Base-by-base conservation (phyloP, 2,329 filamentous ascomycete genomes). In the Chrysoporthe cubensis region DNA sequence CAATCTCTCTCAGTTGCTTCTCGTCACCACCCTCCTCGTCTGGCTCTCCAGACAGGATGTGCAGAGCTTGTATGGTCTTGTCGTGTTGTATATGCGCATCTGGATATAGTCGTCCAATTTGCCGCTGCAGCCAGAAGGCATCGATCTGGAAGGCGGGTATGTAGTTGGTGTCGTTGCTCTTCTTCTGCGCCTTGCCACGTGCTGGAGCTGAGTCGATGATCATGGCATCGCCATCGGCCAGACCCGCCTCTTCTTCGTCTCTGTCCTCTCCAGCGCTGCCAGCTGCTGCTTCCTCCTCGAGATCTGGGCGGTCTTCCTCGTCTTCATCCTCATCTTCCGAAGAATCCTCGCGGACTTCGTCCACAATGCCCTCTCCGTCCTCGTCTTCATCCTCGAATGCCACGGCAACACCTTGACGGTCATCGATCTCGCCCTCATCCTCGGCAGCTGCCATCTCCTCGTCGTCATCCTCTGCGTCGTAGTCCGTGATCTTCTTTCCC, bases 401-500 rank as follows among this genome's bases (percentile, higher is more conserved):
- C 58, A 99, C 96, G 46, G 96, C 96, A 58, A 99, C 96, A 84
- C 96, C 96, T 78, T 99, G 94, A 62, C 93, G 90, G 74, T 97
- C 94, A 75, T 97, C 96, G 62, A 97, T 88, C 77, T 97, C 94
- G 42, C 90, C 86, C 70, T 88, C 88, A 66, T 87, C 92, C 21
- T 83, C 87, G 32, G 83, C 86, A 74, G 90, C 89, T 42, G 88
- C 91, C 83, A 93, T 92, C 67, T 94, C 90, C 72, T 97, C 95
- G 71, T 98, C 94, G 43, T 97, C 96, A 72, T 98, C 95, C 77
- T 98, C 94, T 50, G 92, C 92, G 79, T 98, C 92, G 79, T 98
- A 99, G 78, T 99, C 96, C 62, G 96, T 99, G 71, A 99, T 97
- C 81, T 99, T 99, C 83, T 99, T 99, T 71, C 94, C 93, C 56